Percentiles rank a stretch among this genome's conserved stretches.
These are phyloP conservation scores for Hippophae rhamnoides DNA, from an alignment of 306 rosid species.

Conservation along the genomic window DNA sequence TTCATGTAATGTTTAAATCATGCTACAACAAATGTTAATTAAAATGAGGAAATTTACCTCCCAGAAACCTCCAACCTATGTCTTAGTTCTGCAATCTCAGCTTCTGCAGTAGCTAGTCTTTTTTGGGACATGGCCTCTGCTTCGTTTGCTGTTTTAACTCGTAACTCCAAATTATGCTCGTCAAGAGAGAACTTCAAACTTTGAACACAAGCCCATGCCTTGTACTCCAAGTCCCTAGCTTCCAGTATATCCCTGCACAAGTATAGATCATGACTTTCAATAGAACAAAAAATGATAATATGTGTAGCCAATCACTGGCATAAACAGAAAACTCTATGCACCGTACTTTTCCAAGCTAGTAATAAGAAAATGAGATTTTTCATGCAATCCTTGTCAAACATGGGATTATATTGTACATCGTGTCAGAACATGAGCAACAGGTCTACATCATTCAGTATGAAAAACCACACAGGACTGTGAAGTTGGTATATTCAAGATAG, in stretches of 20 bases:
- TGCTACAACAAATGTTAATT: too few species aligned
- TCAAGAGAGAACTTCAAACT: constrained; percentile 74
- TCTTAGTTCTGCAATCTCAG: constrained; percentile 73
- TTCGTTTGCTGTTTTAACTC: constrained; percentile 86
- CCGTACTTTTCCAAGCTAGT: not conserved
- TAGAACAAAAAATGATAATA: constrained; percentile 11
- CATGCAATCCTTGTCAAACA: too few species aligned
- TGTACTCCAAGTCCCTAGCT: constrained; percentile 74
- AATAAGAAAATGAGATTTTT: too few species aligned
- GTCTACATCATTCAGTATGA: too few species aligned
- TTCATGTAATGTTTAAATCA: not conserved
- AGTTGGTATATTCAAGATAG: too few species aligned
- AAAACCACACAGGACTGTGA: too few species aligned
- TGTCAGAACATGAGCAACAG: too few species aligned
- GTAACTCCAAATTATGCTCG: constrained; percentile 71
- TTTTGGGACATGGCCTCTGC: constrained; percentile 92
- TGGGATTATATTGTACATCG: too few species aligned
- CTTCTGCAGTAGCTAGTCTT: constrained; percentile 93
- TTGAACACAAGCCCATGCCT: constrained; percentile 79
- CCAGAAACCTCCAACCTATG: constrained; percentile 66
- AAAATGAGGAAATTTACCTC: constrained; percentile 30
- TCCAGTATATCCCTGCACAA: constrained; percentile 65
- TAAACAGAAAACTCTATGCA: not conserved
- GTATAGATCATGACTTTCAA: constrained; percentile 24
- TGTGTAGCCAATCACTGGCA: constrained; percentile 3